A percentile compares a stretch with the other conserved stretches of the same genome.
These are phyloP conservation scores for Penicillium soppii DNA, from an alignment of 495 filamentous ascomycete genomes.

Conservation along the genomic window DNA sequence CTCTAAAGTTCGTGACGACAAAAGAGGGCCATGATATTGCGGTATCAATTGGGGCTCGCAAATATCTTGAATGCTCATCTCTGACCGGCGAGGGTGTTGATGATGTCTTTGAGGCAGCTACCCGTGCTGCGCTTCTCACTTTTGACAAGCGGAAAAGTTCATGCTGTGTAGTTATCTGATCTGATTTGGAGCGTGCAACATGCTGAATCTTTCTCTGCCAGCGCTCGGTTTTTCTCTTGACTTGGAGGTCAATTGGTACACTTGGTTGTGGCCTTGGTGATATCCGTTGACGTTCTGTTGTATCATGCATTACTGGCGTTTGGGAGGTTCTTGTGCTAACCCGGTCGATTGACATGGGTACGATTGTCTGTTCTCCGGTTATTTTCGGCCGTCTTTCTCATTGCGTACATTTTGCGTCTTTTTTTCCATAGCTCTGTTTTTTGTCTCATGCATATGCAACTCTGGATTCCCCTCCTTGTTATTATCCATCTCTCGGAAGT, in stretches of 20 bases:
- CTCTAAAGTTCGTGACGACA: constrained; percentile 76
- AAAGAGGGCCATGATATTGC: constrained; percentile 79
- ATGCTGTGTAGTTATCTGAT: constrained; percentile 92
- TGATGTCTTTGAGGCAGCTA: constrained; percentile 98
- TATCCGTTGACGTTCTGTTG: constrained; percentile 23
- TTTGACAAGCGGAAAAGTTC: constrained; percentile 82
- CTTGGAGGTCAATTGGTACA: constrained; percentile 23
- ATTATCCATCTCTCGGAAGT: constrained; percentile 23
- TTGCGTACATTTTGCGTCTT: constrained; percentile 17
- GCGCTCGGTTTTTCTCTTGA: constrained; percentile 24
- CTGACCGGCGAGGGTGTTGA: constrained; percentile 98
- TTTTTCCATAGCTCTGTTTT: constrained; percentile 14
- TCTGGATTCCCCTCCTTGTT: constrained; percentile 28
- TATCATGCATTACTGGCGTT: constrained; percentile 49
- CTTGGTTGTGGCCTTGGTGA: constrained; percentile 8
- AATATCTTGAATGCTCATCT: constrained; percentile 96
- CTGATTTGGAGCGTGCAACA: constrained; percentile 20
- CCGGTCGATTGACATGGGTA: constrained; percentile 19
- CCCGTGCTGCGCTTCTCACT: constrained; percentile 86
- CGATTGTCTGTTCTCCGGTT: constrained; percentile 16
- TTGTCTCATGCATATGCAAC: constrained; percentile 21
- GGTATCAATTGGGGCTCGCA: constrained; percentile 82
- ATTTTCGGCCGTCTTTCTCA: constrained; percentile 19
- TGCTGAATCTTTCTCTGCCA: constrained; percentile 25
- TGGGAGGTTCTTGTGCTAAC: constrained; percentile 33